Evolutionary conservation across 108 stramenopile species (phyloP), one percentile per base, ranked within the genome.

Genomic region (Nitzschia sp.): DNA sequence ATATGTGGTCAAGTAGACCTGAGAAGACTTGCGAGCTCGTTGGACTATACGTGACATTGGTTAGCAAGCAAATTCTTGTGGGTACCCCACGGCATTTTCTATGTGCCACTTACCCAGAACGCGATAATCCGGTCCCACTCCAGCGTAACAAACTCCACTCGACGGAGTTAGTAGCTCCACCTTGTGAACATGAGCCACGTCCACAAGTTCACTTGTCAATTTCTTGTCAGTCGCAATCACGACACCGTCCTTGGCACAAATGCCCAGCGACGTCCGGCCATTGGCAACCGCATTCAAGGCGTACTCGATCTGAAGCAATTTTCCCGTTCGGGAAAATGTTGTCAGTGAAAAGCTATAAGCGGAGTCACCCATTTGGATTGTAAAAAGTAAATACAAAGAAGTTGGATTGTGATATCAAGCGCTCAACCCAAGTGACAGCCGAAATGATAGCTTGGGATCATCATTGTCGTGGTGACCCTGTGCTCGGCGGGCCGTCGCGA

Each of bases 221-320:
- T 98, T 99, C 83, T 99, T 99, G 63, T 98, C 97, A 15, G 99
- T 99, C 18, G 94, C 96, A 68, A 99, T 94, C 45, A 99, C 99
- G 3, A 99, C 98, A 0, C 99, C 99, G 66, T 99, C 98, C 19
- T 82, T 85, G 59, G 99, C 98, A 68, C 89, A 82, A 70, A 99
- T 99, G 54, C 99, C 99, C 24, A 99, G 65, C 24, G 96, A 91
- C 2, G 95, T 97, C 35, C 96, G 83, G 17, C 99, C 99, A 79
- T 98, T 96, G 76, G 95, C 89, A 24, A 98, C 98, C 29, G 98
- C 97, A 71, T 96, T 98, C 28, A 99, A 82, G 0, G 99, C 99
- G 65, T 99, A 97, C 86, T 99, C 98, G 55, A 99, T 98, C 81
- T 99, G 98, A 33, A 98, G 83, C 51, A 99, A 92, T 81, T 98